phyloP scores from a whole-genome alignment of 306 rosid species.

The Gastrolobium villosum region DNA sequence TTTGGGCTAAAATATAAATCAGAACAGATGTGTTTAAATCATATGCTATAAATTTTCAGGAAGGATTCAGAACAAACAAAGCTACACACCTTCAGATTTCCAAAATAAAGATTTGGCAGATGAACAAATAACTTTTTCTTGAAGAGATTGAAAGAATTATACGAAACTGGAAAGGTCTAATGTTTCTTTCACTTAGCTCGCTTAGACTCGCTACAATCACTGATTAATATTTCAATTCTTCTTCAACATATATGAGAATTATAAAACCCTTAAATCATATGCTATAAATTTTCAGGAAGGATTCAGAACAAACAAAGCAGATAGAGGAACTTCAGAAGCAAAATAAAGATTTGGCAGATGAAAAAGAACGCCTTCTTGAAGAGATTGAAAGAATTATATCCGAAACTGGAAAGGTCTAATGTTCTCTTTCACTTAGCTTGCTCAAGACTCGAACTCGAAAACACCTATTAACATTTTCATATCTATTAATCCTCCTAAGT shows the following conservation, averaged over 20 bases:
- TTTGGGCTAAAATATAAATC: too few relatives aligned
- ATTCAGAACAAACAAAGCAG: slow-evolving; percentile 96
- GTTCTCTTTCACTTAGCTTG: slow-evolving; percentile 1
- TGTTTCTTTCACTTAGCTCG: slow-evolving; percentile 23
- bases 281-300: slow-evolving; percentile 75
- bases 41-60: slow-evolving; percentile 58
- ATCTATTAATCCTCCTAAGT: too few relatives aligned
- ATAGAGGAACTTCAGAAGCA: slow-evolving; percentile 95
- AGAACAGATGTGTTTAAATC: neutral
- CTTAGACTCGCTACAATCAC: too few relatives aligned
- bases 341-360: slow-evolving; percentile 82
- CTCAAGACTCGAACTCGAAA: too few relatives aligned
- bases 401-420: slow-evolving; percentile 65
- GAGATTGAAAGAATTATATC: slow-evolving; percentile 82
- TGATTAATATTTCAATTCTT: too few relatives aligned
- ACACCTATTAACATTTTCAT: too few relatives aligned
- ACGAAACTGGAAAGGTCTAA: slow-evolving; percentile 65
- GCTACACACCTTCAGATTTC: slow-evolving; percentile 93
- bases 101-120: slow-evolving; percentile 84
- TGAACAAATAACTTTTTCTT: slow-evolving; percentile 81
- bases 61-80: slow-evolving; percentile 98
- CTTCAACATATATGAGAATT: too few relatives aligned
- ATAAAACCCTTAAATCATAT: neutral
- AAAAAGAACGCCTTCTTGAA: slow-evolving; percentile 84
- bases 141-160: slow-evolving; percentile 88